A percentile compares a stretch with the other conserved stretches of the same genome.
Conservation (phyloP, 2,329 filamentous ascomycete genomes). For the Bipolaris sorokiniana region DNA sequence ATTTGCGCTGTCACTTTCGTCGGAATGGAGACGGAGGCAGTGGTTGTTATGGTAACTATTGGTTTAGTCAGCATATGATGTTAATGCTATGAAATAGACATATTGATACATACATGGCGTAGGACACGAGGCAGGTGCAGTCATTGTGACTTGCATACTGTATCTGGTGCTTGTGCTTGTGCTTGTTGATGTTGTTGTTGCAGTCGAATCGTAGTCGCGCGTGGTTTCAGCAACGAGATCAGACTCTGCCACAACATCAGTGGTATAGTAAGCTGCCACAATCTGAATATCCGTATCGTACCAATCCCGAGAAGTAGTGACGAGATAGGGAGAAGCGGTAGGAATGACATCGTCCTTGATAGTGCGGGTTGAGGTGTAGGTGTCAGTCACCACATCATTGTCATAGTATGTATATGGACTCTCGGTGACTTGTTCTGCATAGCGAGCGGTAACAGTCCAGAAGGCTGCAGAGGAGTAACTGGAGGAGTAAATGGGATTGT, state of each 20-base stretch:
- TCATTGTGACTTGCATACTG: slow-evolving; percentile 41
- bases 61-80: neutral
- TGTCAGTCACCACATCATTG: slow-evolving; percentile 16
- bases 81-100: neutral
- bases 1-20: slow-evolving; percentile 32
- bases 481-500: neutral
- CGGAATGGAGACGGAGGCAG: slow-evolving; percentile 30
- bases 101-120: slow-evolving; percentile 21
- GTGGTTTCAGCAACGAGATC: slow-evolving; percentile 29
- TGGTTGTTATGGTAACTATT: slow-evolving; percentile 25
- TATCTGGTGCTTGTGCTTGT: slow-evolving; percentile 22
- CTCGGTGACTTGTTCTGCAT: slow-evolving; percentile 22
- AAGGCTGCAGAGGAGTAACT: slow-evolving; percentile 19
- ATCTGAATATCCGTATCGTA: slow-evolving; percentile 24
- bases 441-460: slow-evolving; percentile 35
- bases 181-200: slow-evolving; percentile 12
- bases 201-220: slow-evolving; percentile 15
- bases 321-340: slow-evolving; percentile 28
- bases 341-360: slow-evolving; percentile 37
- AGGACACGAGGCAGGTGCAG: slow-evolving; percentile 37
- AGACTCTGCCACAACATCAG: slow-evolving; percentile 29
- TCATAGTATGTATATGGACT: slow-evolving; percentile 23
- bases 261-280: slow-evolving; percentile 30
- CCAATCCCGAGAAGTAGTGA: slow-evolving; percentile 7
- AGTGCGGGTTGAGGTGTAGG: slow-evolving; percentile 21